phyloP scores from a whole-genome alignment of 2,329 filamentous ascomycete genomes.

The Ascochyta clinopodiicola region DNA sequence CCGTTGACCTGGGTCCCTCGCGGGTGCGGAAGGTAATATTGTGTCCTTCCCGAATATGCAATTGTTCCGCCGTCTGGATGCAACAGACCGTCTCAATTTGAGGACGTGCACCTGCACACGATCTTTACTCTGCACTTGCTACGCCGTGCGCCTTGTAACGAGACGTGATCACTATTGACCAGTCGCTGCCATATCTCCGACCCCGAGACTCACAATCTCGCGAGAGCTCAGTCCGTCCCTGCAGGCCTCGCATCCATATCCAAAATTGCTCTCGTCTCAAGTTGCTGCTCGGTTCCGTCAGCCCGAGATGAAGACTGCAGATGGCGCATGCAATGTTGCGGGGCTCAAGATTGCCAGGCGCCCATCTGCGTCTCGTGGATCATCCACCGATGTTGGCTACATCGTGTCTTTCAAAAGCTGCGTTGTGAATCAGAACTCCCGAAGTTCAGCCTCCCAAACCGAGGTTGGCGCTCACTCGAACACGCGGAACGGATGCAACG shows the following conservation, averaged over 20 bases:
- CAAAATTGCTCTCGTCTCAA: constrained; percentile 1
- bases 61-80: constrained; percentile 6
- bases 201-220: neutral
- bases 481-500: constrained; percentile 1
- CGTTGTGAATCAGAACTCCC: constrained; percentile 5
- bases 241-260: constrained; percentile 2
- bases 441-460: neutral
- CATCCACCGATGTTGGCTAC: neutral
- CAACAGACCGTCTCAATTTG: neutral
- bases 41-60: constrained; percentile 2
- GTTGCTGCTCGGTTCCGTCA: neutral
- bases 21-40: neutral
- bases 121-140: constrained; percentile 3
- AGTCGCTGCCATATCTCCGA: constrained; percentile 1
- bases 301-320: constrained; percentile 1
- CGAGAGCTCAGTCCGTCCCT: neutral
- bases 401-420: neutral
- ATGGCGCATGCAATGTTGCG: neutral
- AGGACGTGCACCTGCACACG: constrained; percentile 3
- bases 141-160: constrained; percentile 1
- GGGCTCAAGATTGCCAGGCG: neutral
- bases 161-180: neutral
- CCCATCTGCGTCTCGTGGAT: neutral
- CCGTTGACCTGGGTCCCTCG: constrained; percentile 5
- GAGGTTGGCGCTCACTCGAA: constrained; percentile 5